Evolutionary conservation across 2,329 filamentous ascomycete genomes (phyloP), one percentile per base, ranked within the genome.

Genomic region (Lachnellula arida): DNA sequence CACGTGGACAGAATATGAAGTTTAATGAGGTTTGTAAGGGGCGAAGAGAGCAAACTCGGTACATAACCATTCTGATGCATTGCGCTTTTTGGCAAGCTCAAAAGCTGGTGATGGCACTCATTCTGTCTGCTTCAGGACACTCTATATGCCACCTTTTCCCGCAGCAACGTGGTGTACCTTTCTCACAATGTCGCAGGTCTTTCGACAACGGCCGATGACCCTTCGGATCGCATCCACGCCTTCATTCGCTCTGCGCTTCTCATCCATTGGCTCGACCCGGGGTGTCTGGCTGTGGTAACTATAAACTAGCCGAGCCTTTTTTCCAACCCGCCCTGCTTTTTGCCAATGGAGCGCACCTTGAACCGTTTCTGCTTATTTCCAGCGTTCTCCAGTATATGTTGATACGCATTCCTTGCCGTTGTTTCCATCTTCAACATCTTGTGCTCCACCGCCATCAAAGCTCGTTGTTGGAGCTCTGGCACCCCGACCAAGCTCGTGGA

Each of bases 281-380:
- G 5, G 15, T 7, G 37, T 40, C 37, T 2, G 37, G 14, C 37
- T 40, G 37, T 15, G 37, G 37, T 17, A 15, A 44, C 5, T 1
- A 6, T 46, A 14, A 46, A n/a, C n/a, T 46, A 53, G 17, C 49
- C 54, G 2, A 46, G 7, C 28, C 61, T 53, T 53, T 65, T 67
- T 50, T 67, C 63, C 46, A 67, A 55, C 6, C 64, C 64, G 15
- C 64, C 64, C 9, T 54, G 50, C 49, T 67, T 67, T 54, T 64
- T 64, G 37, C 60, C 62, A 1, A 63, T 61, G 23, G 49, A 53
- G 19, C 43, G 48, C 12, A 63, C 64, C 51, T 59, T 63, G 32
- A 59, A 68, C 15, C 53, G 56, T 54, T 67, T 68, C 57, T 68
- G 66, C 54, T 56, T 60, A 53, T 67, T 67, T 12, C 57, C 65